phyloP scores from a whole-genome alignment of 495 filamentous ascomycete genomes.

The Aspergillus indologenus region DNA sequence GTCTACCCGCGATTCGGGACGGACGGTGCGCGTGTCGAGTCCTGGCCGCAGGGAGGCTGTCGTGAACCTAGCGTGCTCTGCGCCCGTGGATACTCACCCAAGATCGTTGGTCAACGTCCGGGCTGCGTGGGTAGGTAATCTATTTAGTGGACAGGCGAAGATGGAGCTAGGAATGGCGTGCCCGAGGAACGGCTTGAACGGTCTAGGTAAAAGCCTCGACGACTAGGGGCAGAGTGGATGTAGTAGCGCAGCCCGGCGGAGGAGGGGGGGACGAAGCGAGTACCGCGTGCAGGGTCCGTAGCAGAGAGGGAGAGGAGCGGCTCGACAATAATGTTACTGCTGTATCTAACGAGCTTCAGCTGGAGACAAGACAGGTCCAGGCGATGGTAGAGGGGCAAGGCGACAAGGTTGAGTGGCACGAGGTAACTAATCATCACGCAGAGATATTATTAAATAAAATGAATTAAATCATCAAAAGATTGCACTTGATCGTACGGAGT shows the following conservation, averaged over 20 bases:
- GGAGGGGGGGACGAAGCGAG: conserved; percentile 34
- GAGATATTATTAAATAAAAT: not conserved
- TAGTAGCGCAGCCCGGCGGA: conserved; percentile 40
- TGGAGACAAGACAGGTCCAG: conserved; percentile 17
- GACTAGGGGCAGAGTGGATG: conserved; percentile 29
- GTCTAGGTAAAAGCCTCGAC: conserved; percentile 13
- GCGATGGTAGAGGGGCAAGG: conserved; percentile 6
- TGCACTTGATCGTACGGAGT: too few species aligned
- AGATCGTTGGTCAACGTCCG: conserved; percentile 32
- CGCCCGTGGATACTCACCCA: conserved; percentile 36
- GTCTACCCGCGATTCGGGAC: conserved; percentile 44
- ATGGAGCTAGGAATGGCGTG: conserved; percentile 37
- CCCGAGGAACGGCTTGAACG: conserved; percentile 39
- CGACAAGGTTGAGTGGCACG: conserved; percentile 6
- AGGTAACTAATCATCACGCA: not conserved
- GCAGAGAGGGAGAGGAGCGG: too few species aligned
- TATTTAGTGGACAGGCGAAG: conserved; percentile 18
- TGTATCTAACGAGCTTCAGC: not conserved
- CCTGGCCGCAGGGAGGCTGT: conserved; percentile 21
- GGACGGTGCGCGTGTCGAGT: conserved; percentile 26
- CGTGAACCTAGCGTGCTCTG: conserved; percentile 41
- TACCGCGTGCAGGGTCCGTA: conserved; percentile 21
- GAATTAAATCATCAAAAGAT: not conserved
- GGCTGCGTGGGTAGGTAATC: conserved; percentile 20
- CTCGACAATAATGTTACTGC: too few species aligned